Evolutionary conservation across 257 asterid genomes (phyloP).

Genomic region (Solanum ahanhuiri): DNA sequence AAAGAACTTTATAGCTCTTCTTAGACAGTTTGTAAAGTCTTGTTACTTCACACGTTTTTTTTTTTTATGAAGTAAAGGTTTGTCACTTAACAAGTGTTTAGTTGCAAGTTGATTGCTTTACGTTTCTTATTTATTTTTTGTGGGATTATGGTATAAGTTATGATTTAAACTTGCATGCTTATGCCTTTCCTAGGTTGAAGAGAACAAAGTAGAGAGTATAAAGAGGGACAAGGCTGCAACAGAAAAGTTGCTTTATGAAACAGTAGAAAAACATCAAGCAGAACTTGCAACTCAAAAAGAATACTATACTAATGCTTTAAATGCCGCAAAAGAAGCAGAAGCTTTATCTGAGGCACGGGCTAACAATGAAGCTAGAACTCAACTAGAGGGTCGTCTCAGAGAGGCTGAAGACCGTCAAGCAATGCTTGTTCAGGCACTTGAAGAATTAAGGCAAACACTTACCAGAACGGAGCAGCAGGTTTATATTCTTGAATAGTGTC

Average conservation of each 20-base stretch:
- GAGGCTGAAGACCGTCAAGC: conserved; percentile 43
- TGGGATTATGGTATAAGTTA: background rate
- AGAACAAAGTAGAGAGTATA: conserved; percentile 87
- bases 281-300: conserved; percentile 86
- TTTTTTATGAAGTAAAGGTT: background rate
- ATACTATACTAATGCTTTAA: conserved; percentile 73
- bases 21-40: background rate
- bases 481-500: background rate
- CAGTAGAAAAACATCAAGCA: conserved; percentile 87
- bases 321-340: conserved; percentile 90
- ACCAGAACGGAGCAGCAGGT: conserved; percentile 87
- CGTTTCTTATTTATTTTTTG: background rate
- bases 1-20: background rate
- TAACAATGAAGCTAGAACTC: conserved; percentile 88
- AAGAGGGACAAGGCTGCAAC: conserved; percentile 88
- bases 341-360: conserved; percentile 91
- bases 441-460: conserved; percentile 44
- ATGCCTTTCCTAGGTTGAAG: conserved; percentile 56
- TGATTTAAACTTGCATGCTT: background rate
- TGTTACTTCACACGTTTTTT: background rate
- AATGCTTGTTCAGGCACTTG: conserved; percentile 46
- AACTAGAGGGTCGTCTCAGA: conserved; percentile 51
- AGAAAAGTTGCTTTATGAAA: conserved; percentile 84
- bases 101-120: background rate
- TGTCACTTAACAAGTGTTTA: background rate